Percentiles rank a stretch among this genome's conserved stretches.
Conservation (phyloP, 805 yeast genomes). For the Myxozyma sirexii region DNA sequence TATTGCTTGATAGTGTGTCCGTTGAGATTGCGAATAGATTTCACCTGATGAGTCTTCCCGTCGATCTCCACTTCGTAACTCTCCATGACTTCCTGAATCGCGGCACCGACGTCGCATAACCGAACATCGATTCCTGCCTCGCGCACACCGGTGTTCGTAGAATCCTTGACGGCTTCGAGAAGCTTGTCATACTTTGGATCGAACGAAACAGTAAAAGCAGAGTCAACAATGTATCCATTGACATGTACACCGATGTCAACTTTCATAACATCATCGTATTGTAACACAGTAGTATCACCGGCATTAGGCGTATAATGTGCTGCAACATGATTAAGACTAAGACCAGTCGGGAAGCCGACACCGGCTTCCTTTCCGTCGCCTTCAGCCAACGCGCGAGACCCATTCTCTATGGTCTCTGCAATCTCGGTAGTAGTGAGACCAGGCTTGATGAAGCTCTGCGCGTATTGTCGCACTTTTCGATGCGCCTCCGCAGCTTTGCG, state of each 20-base stretch:
- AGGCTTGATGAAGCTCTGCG: constrained; percentile 73
- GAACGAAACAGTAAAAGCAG: constrained; percentile 91
- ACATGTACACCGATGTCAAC: constrained; percentile 97
- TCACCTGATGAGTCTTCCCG: constrained; percentile 82
- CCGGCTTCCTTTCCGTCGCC: constrained; percentile 69
- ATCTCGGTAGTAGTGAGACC: constrained; percentile 91
- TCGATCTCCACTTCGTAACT: constrained; percentile 88
- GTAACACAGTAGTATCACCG: constrained; percentile 80
- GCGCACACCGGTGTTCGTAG: constrained; percentile 89
- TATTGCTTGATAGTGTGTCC: constrained; percentile 91
- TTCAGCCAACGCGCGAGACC: constrained; percentile 72
- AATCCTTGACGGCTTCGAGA: constrained; percentile 83
- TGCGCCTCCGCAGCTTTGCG: constrained; percentile 97
- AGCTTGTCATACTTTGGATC: constrained; percentile 80
- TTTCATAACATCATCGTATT: constrained; percentile 91
- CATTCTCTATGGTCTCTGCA: constrained; percentile 85
- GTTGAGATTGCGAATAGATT: constrained; percentile 86
- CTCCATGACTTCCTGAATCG: constrained; percentile 96
- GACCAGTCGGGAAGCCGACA: constrained; percentile 98
- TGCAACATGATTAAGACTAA: constrained; percentile 89
- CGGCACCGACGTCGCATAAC: constrained; percentile 91
- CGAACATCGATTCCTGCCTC: constrained; percentile 97
- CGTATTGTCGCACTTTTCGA: constrained; percentile 82
- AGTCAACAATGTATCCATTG: constrained; percentile 90
- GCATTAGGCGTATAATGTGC: constrained; percentile 98